Conservation (phyloP, 176 grass and related monocot genomes). For the Eragrostis nindensis region DNA sequence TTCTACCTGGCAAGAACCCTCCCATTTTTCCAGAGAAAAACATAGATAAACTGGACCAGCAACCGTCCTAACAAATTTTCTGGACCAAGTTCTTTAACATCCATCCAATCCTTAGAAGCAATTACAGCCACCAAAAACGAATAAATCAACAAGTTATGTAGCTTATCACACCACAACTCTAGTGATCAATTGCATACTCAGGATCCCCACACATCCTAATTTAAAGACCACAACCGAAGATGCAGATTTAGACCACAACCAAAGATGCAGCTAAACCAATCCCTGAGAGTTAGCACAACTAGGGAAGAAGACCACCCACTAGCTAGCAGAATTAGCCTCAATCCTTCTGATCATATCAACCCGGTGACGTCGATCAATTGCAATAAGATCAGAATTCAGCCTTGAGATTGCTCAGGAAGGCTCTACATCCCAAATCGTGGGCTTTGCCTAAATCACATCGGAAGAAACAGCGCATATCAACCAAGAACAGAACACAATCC, state of each 20-base stretch:
- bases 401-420: neutral
- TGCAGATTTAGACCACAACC: no score
- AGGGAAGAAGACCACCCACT: no score
- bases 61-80: neutral
- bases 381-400: neutral
- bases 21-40: neutral
- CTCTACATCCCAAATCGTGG: neutral
- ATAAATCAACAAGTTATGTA: no score
- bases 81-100: neutral
- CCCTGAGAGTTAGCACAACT: no score
- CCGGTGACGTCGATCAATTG: neutral
- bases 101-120: neutral
- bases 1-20: neutral
- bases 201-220: no score
- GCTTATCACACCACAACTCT: no score
- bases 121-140: no score
- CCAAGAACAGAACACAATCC: neutral
- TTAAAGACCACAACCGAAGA: no score
- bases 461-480: neutral
- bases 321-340: no score
- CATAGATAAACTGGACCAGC: neutral
- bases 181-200: no score
- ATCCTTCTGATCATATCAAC: no score
- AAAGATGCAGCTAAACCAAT: no score
- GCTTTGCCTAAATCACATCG: neutral